phyloP scores from a whole-genome alignment of 257 asterid species.

The Solanum peruvianum region DNA sequence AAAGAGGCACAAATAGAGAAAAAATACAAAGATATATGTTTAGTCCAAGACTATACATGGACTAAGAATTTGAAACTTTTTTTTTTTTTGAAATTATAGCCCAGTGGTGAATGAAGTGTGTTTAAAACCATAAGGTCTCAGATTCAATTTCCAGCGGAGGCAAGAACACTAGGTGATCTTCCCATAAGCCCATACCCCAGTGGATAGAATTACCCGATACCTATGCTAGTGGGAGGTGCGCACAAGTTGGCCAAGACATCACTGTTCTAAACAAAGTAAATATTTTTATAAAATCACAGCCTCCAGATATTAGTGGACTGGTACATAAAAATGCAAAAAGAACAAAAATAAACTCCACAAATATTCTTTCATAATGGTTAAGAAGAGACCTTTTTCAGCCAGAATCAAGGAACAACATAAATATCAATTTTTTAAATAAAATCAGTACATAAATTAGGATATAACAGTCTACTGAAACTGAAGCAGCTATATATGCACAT shows the following conservation, averaged over 20 bases:
- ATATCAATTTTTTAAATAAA: neutral
- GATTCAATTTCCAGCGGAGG: neutral
- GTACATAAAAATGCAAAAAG: neutral
- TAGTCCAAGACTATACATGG: neutral
- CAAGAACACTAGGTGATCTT: neutral
- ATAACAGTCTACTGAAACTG: neutral
- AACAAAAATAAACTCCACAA: neutral
- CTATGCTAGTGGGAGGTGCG: neutral
- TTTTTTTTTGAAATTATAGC: too few species aligned
- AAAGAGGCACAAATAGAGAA: neutral
- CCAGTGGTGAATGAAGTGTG: neutral
- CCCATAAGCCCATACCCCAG: neutral
- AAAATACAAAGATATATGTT: neutral
- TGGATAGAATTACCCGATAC: neutral
- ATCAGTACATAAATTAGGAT: neutral
- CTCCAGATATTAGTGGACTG: neutral
- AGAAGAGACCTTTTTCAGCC: neutral
- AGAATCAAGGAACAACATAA: neutral
- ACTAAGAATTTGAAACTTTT: neutral
- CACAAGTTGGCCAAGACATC: neutral
- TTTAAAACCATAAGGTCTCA: neutral
- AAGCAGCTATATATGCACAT: neutral
- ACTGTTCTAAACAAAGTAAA: neutral
- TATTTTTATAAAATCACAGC: neutral
- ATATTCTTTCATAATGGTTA: neutral